Evolutionary conservation across 75 land plant species (phyloP).

Genomic region (Pseudotsuga menziesii): DNA sequence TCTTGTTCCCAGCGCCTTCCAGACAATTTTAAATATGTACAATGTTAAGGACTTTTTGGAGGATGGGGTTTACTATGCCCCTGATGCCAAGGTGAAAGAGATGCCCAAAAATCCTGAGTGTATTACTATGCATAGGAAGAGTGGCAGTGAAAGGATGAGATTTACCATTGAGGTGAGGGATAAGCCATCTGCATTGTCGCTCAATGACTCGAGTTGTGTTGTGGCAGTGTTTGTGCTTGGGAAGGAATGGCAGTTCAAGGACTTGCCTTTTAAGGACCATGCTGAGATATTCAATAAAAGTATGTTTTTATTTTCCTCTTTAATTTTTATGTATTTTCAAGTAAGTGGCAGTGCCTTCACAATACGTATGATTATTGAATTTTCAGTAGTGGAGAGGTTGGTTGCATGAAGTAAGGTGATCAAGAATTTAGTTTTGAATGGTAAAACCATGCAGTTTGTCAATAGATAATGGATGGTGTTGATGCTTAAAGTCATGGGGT

Average conservation of each 20-base stretch:
- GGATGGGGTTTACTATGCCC: conserved; percentile 78
- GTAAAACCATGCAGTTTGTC: no score
- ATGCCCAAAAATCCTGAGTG: conserved; percentile 60
- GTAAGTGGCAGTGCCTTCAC: no score
- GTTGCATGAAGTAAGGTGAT: no score
- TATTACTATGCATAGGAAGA: conserved; percentile 80
- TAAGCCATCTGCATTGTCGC: conserved; percentile 65
- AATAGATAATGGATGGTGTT: no score
- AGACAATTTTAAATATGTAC: conserved; percentile 88
- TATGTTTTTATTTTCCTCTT: no score
- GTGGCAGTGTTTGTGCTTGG: conserved; percentile 94
- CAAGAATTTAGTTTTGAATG: no score
- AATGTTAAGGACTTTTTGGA: conserved; percentile 97
- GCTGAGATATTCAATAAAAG: no score
- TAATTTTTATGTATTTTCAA: no score
- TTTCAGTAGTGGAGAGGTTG: no score
- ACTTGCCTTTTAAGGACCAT: conserved; percentile 97
- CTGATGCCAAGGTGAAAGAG: conserved; percentile 76
- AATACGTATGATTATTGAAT: no score
- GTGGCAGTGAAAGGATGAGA: conserved; percentile 70
- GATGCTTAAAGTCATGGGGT: no score
- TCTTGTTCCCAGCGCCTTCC: conserved; percentile 86
- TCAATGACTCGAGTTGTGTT: conserved; percentile 94
- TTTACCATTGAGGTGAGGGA: conserved; percentile 88
- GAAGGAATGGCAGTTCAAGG: conserved; percentile 99